Conservation (phyloP, 768 basidiomycete genomes). For the Boletus pseudopeckii region DNA sequence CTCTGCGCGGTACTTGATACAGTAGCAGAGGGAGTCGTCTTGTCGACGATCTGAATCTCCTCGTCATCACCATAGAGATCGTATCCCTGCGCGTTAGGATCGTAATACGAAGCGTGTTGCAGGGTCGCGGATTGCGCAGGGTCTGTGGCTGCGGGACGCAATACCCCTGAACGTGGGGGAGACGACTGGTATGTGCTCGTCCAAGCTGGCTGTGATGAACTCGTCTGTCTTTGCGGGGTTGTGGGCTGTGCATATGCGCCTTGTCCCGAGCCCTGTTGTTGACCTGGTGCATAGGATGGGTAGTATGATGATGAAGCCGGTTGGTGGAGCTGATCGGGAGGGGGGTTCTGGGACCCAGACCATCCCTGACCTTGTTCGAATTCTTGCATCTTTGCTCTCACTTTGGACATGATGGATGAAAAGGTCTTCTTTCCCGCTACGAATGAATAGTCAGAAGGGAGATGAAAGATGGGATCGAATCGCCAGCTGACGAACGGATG, state of each 20-base stretch:
- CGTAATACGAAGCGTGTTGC: slow-evolving; percentile 33
- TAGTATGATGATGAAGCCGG: not conserved
- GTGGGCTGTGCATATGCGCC: slow-evolving; percentile 1
- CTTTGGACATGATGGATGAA: slow-evolving; percentile 65
- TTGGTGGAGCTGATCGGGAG: not conserved
- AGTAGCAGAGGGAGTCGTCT: not conserved
- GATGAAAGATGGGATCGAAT: not conserved
- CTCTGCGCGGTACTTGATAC: not conserved
- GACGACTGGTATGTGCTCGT: slow-evolving; percentile 7
- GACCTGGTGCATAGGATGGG: not conserved
- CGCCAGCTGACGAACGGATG: not conserved
- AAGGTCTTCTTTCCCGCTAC: slow-evolving; percentile 78
- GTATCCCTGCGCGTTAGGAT: slow-evolving; percentile 33
- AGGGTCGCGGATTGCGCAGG: not conserved
- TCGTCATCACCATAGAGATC: slow-evolving; percentile 23
- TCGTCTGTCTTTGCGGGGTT: not conserved
- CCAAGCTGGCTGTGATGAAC: slow-evolving; percentile 5
- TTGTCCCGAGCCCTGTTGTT: slow-evolving; percentile 2
- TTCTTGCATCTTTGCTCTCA: slow-evolving; percentile 82
- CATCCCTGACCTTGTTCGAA: slow-evolving; percentile 50
- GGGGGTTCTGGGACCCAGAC: slow-evolving; percentile 11
- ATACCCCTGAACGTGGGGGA: slow-evolving; percentile 14
- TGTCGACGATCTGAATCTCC: slow-evolving; percentile 11
- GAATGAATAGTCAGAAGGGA: not conserved
- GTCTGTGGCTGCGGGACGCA: not conserved